Evolutionary conservation across 345 rosid genomes (phyloP), one percentile per base, ranked within the genome.

Genomic region (Erodium maritimum): DNA sequence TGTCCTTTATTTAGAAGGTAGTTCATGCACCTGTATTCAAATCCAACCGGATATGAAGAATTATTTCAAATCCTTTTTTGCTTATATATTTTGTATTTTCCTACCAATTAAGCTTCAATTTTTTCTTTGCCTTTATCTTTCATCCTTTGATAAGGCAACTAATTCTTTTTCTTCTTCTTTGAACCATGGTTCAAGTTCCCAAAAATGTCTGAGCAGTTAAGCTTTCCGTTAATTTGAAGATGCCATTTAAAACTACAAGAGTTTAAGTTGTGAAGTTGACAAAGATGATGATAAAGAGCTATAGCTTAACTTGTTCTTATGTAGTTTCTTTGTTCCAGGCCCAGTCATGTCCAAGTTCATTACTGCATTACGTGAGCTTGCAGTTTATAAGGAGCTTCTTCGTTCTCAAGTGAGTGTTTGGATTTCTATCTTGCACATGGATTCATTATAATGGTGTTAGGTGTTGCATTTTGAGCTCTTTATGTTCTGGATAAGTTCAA

Each of bases 331-430:
- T 76, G 22, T 65, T 64, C 51, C 71, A 86, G 95, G 97, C 42
- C 97, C 91, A 14, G 82, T 90, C 50, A 69, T 90, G 57, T 78
- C 88, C 23, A 86, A 80, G 75, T 86, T 90, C 60, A 46, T 84
- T 64, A 77, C 72, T 72, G 81, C 84, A 48, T 78, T 90, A 71
- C 88, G 80, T 21, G 97, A 90, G 77, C 73, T 90, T 75, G 80
- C 87, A 64, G 69, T 84, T 50, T 81, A 78, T 61, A 86, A 90
- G 60, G 95, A 90, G 81, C 79, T 90, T 70, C 86, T 90, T 64
- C 81, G 80, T 59, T 82, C 97, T 62, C 90, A 90, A 73, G 91
- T 90, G 73, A 75, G 79, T 73, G 19, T 63, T 66, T 57, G 58
- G 57, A 46, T 67, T 64, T 45, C 64, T 22, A 33, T 56, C 58